phyloP scores from a whole-genome alignment of 2,329 filamentous ascomycete genomes.

The Pleoardoris graminearum region DNA sequence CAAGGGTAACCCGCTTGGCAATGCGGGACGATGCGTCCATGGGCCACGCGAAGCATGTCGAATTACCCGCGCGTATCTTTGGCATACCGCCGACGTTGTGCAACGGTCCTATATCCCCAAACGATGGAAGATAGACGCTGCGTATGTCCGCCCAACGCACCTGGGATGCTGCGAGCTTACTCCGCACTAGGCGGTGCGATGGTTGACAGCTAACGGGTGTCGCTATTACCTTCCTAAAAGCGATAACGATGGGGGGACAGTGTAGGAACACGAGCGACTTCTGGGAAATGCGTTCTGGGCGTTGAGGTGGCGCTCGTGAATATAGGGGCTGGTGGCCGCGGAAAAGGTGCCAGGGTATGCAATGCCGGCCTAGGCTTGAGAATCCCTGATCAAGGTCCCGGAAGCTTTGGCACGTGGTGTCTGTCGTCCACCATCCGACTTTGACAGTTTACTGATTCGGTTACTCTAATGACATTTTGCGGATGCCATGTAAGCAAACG shows the following conservation, averaged over 20 bases:
- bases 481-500: too few species aligned
- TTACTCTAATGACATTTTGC: too few species aligned
- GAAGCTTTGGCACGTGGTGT: too few species aligned
- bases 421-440: too few species aligned
- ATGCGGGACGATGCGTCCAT: neutral
- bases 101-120: neutral
- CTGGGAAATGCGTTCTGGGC: neutral
- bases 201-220: too few species aligned
- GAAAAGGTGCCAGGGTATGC: neutral
- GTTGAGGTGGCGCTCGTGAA: neutral
- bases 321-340: neutral
- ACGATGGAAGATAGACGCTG: neutral
- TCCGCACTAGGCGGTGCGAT: neutral
- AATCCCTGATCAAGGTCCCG: too few species aligned
- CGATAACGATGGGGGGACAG: neutral
- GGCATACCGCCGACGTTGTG: neutral
- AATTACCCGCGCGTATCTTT: neutral
- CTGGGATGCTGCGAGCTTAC: neutral
- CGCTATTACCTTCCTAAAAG: conserved; percentile 7
- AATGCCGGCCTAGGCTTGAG: too few species aligned
- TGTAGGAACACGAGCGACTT: neutral
- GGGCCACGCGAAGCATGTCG: too few species aligned
- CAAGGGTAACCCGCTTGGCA: neutral
- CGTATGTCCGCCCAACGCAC: neutral
- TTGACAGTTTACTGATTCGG: too few species aligned